Evolutionary conservation across 176 grass and related monocot genomes (phyloP), one percentile per base, ranked within the genome.

Genomic region (Eleusine indica): DNA sequence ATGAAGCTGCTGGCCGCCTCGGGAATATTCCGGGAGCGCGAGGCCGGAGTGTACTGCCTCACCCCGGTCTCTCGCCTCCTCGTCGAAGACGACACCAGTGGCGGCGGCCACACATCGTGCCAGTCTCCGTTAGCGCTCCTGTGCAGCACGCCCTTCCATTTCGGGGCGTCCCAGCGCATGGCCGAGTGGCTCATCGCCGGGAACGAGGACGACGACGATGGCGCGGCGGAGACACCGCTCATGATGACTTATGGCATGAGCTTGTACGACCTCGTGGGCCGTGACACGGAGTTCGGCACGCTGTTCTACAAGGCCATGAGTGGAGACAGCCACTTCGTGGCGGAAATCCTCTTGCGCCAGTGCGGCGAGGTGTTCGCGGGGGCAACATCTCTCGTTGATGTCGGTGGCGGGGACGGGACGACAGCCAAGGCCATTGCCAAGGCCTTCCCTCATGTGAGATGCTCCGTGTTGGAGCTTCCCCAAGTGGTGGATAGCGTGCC

Each of bases 401-500:
- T 92, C 1, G 84, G 49, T 0, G 87, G 91, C 0, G 70, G 91
- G 32, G 86, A 25, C 5, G 86, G 90, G 9, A 58, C 21, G 4
- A 18, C 78, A 1, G 78, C 41, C 0, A 83, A 22, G 19, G 21
- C 66, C 52, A 83, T 90, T 2, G 25, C 78, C 1, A 66, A 43
- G 3, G 84, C 88, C 3, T 90, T 86, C 76, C 85, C 80, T 0
- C n/a, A 3, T 1, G 29, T 91, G 28, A 79, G 17, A 42, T 91
- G 89, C 80, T 74, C 80, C 2, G 80, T 91, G 21, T 14, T 91
- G 37, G 85, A 91, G 14, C 85, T 91, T 12, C 16, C 52, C 16
- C 52, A 91, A 8, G 80, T 91, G 9, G 19, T 91, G 2, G 32
- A 9, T 0, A 13, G 3, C 6, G 43, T 82, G n/a, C 22, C 43